A percentile compares a stretch with the other conserved stretches of the same genome.
phyloP scores from a whole-genome alignment of 2,329 filamentous ascomycete genomes.

The Coniochaeta pulveracea region DNA sequence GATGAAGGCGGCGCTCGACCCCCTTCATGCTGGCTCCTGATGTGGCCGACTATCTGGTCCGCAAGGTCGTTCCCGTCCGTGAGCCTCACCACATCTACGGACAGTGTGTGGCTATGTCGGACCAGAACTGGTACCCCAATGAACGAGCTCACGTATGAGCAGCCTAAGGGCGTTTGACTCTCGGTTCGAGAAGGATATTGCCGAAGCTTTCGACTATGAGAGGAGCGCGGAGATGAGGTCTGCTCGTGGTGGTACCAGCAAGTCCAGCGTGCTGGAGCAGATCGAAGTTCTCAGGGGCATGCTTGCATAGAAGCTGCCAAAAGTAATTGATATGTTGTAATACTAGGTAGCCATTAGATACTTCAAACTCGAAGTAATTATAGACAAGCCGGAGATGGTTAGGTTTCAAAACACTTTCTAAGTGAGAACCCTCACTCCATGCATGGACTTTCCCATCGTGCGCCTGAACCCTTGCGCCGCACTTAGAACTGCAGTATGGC shows the following conservation, averaged over 20 bases:
- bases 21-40: slow-evolving; percentile 73
- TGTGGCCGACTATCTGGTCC: slow-evolving; percentile 55
- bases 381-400: too few species aligned
- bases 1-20: slow-evolving; percentile 69
- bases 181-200: neutral
- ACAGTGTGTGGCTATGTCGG: slow-evolving; percentile 60
- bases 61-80: slow-evolving; percentile 67
- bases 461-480: too few species aligned
- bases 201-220: neutral
- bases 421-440: too few species aligned
- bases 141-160: slow-evolving; percentile 56
- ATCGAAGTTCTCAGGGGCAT: neutral
- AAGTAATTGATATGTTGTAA: too few species aligned
- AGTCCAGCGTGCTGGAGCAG: slow-evolving; percentile 12
- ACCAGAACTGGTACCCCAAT: slow-evolving; percentile 55
- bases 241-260: slow-evolving; percentile 69
- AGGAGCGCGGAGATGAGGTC: slow-evolving; percentile 32
- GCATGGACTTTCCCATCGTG: too few species aligned
- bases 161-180: slow-evolving; percentile 37
- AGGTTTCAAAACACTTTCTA: too few species aligned
- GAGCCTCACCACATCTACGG: slow-evolving; percentile 78
- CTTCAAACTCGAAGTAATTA: too few species aligned
- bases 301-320: too few species aligned
- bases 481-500: too few species aligned
- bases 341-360: too few species aligned